These are phyloP conservation scores for Ceratocystis harringtonii DNA, from an alignment of 2,329 filamentous ascomycete genomes.

Conservation along the genomic window DNA sequence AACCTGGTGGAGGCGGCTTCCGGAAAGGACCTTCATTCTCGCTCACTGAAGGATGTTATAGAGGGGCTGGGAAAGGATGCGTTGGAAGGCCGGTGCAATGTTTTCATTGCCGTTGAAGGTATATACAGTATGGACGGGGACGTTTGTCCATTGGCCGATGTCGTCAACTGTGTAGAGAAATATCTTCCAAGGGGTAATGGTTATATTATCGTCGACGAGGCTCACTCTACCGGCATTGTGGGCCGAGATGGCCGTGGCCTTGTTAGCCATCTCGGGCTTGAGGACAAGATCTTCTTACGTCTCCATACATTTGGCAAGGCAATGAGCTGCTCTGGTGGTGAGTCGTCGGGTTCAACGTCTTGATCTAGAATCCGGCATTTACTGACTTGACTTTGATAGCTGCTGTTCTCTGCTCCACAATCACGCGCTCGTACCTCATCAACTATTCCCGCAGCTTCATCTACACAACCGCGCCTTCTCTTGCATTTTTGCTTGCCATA, in stretches of 20 bases:
- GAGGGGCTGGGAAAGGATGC: constrained; percentile 24
- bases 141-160: constrained; percentile 45
- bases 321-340: constrained; percentile 54
- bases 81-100: constrained; percentile 29
- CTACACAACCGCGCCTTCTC: constrained; percentile 56
- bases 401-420: constrained; percentile 46
- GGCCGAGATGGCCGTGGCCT: constrained; percentile 42
- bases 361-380: neutral
- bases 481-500: constrained; percentile 45
- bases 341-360: constrained; percentile 19
- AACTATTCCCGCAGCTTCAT: constrained; percentile 65
- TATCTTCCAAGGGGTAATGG: constrained; percentile 43
- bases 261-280: constrained; percentile 40
- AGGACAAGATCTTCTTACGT: constrained; percentile 40
- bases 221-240: constrained; percentile 48
- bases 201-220: constrained; percentile 52
- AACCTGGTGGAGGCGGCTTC: constrained; percentile 29
- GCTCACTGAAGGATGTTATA: constrained; percentile 18
- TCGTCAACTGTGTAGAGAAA: constrained; percentile 42
- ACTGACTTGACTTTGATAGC: constrained; percentile 21
- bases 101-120: constrained; percentile 55
- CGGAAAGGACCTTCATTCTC: constrained; percentile 2
- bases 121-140: constrained; percentile 80
- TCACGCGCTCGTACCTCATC: constrained; percentile 49
- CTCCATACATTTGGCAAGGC: constrained; percentile 55